Evolutionary conservation across 306 rosid genomes (phyloP), one percentile per base, ranked within the genome.

Genomic region (Lathyrus oleraceus): DNA sequence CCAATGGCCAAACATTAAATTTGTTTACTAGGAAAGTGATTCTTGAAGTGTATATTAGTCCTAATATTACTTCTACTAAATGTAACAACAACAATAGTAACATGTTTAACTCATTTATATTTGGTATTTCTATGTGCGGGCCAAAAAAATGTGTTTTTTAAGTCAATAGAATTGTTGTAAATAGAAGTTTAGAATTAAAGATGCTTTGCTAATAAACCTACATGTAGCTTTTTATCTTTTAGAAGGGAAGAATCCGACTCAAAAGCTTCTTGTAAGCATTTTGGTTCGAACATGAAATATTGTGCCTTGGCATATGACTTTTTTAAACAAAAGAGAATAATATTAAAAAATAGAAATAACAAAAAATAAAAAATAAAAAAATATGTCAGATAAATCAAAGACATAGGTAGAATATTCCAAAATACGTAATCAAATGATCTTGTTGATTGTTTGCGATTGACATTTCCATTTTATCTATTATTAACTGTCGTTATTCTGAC

Each of bases 51-150:
- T 17, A 17, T 61, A 36, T 3, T 61, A 35, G 14, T 25, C 36
- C n/a, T 16, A 36, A 17, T 61, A 61, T 35, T 61, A 61, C 67
- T 36, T 2, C 30, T 61, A 19, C 35, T 35, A 10, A 8, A 35
- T 59, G 20, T 6, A 67, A 17, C 42, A 48, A 49, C 16, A 35
- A 68, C 17, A 51, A 35, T 51, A 68, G 40, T 36, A 70, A 43
- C 42, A 43, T 58, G 15, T 25, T 38, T 54, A 47, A 28, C 43
- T 45, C 19, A 13, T 36, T 61, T 61, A 17, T 17, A 5, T 39
- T 63, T 39, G 20, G 51, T 40, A 40, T 19, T 19, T 62, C 49
- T 62, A 40, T 62, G 51, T 39, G 67, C 67, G 11, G 39, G 7
- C 51, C 47, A 35, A 5, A 61, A 52, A 5, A 16, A 21, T 15